These are phyloP conservation scores for Colletotrichum sp. DNA, from an alignment of 2,329 filamentous ascomycete genomes.

Conservation along the genomic window DNA sequence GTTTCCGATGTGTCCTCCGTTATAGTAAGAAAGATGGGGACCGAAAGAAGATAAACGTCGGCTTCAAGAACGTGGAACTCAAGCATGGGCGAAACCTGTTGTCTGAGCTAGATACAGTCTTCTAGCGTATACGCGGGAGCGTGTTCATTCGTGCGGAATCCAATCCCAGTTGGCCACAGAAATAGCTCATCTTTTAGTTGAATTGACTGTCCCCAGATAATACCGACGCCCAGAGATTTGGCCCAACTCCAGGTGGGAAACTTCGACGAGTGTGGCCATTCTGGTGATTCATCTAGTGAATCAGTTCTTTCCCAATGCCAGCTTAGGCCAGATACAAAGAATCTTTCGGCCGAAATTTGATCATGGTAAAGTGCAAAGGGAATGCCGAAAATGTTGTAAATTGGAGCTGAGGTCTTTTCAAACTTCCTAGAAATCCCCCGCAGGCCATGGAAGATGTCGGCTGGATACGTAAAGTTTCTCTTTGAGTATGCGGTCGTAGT, in stretches of 20 bases:
- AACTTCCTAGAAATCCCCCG: background rate
- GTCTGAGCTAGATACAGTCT: background rate
- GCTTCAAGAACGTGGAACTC: background rate
- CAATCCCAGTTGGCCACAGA: background rate
- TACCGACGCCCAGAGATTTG: background rate
- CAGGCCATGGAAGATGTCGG: background rate
- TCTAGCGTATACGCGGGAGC: background rate
- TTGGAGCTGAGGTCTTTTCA: background rate
- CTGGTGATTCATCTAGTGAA: background rate
- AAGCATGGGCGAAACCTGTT: background rate
- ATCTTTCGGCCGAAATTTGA: background rate
- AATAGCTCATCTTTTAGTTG: background rate
- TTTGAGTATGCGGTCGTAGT: background rate
- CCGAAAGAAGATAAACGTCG: background rate
- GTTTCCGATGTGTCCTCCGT: background rate
- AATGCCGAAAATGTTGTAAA: background rate
- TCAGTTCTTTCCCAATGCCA: background rate
- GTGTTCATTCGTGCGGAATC: background rate
- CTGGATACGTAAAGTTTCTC: background rate
- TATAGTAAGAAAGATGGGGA: background rate
- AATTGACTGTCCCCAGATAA: background rate
- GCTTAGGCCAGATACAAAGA: background rate
- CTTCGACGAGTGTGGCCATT: background rate
- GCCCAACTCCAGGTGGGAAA: background rate
- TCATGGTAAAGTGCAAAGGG: background rate